These are phyloP conservation scores for Pseudotsuga menziesii DNA, from an alignment of 75 land plant genomes.

Conservation along the genomic window DNA sequence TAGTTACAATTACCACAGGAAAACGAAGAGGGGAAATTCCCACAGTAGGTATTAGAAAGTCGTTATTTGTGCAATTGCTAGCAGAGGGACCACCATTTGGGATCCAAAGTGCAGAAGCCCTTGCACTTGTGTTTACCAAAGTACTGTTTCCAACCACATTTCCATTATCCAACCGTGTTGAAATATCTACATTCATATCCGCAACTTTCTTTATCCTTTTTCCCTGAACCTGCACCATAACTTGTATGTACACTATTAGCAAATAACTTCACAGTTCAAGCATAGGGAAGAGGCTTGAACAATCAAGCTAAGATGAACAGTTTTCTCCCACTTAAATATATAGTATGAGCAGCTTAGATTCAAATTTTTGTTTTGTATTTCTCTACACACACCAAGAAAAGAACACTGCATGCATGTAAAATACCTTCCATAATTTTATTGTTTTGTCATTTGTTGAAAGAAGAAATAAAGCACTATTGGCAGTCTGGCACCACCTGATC, in stretches of 20 bases:
- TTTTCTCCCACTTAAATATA: no score
- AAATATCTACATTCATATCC: slow-evolving; percentile 56
- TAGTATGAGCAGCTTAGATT: no score
- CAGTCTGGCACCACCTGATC: no score
- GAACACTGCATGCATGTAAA: neutral
- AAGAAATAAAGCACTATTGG: slow-evolving; percentile 81
- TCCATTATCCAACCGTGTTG: slow-evolving; percentile 51
- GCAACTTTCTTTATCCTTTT: slow-evolving; percentile 73
- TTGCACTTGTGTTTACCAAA: no score
- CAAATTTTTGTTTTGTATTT: no score
- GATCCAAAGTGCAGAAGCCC: slow-evolving; percentile 9
- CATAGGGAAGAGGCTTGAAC: no score
- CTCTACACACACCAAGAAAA: no score
- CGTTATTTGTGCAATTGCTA: slow-evolving; percentile 23
- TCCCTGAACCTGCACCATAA: slow-evolving; percentile 67
- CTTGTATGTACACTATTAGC: no score
- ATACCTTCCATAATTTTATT: slow-evolving; percentile 95
- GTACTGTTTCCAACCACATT: neutral
- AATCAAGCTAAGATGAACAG: no score
- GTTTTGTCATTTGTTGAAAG: slow-evolving; percentile 98
- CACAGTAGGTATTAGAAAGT: slow-evolving; percentile 62
- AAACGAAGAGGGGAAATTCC: slow-evolving; percentile 79
- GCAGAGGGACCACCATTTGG: slow-evolving; percentile 50
- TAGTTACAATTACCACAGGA: slow-evolving; percentile 24
- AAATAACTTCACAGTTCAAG: no score